These are phyloP conservation scores for Cyberlindnera japonica DNA, from an alignment of 805 yeast species.

Conservation along the genomic window DNA sequence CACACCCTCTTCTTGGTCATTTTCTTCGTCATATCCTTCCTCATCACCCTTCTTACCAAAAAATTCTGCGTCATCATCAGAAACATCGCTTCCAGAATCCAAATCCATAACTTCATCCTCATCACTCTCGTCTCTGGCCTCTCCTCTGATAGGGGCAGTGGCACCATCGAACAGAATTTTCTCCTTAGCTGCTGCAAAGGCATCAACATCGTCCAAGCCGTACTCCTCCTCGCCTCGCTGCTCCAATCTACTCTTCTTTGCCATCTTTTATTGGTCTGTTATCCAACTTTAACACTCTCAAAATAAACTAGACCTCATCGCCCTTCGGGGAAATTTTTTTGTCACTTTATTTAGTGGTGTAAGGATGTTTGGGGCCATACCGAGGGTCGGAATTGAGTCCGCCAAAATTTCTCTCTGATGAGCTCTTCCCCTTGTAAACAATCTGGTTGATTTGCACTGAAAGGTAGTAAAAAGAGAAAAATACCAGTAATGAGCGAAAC, in stretches of 20 bases:
- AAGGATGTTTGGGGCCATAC: background rate
- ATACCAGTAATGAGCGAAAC: conserved; percentile 22
- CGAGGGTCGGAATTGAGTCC: background rate
- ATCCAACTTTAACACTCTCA: background rate
- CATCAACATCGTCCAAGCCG: conserved; percentile 66
- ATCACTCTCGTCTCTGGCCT: conserved; percentile 38
- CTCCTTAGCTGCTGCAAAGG: conserved; percentile 58
- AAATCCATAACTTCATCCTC: conserved; percentile 49
- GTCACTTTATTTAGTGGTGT: background rate
- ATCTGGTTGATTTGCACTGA: no score
- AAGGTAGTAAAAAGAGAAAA: no score
- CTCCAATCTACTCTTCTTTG: conserved; percentile 15
- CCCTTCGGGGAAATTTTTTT: conserved; percentile 6
- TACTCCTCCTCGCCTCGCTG: conserved; percentile 30
- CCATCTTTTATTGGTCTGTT: conserved; percentile 12
- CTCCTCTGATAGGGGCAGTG: conserved; percentile 36
- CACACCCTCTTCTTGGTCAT: conserved; percentile 41
- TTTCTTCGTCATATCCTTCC: conserved; percentile 30
- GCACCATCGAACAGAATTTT: conserved; percentile 55
- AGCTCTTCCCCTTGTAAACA: background rate
- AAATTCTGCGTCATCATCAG: conserved; percentile 38
- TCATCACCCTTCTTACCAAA: conserved; percentile 31
- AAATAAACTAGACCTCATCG: conserved; percentile 15
- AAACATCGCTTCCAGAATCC: conserved; percentile 35
- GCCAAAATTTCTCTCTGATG: no score